phyloP scores from a whole-genome alignment of 2,329 filamentous ascomycete species.

The Alternaria novae-zelandiae region DNA sequence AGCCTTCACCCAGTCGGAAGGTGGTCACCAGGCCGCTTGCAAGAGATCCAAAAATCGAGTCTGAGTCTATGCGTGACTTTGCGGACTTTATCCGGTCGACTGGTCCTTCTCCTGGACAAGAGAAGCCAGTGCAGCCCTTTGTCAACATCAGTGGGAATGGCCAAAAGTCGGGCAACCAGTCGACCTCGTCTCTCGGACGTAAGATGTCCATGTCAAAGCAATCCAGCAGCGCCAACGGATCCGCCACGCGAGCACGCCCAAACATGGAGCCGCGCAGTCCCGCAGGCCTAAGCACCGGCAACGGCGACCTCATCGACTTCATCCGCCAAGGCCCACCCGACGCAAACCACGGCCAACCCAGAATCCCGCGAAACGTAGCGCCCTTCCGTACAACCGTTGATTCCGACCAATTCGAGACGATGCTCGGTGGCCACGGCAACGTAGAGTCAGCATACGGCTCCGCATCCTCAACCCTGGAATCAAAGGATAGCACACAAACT shows the following conservation, averaged over 20 bases:
- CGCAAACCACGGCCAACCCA: conserved; percentile 63
- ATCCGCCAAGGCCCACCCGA: conserved; percentile 84
- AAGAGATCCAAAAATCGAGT: conserved; percentile 74
- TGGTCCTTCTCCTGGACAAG: conserved; percentile 59
- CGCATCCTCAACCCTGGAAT: conserved; percentile 44
- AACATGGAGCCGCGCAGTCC: conserved; percentile 69
- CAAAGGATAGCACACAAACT: conserved; percentile 61
- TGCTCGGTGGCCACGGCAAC: conserved; percentile 43
- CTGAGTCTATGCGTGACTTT: conserved; percentile 80
- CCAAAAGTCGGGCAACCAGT: conserved; percentile 23
- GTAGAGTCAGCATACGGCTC: conserved; percentile 45
- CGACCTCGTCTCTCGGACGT: conserved; percentile 37
- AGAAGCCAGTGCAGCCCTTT: conserved; percentile 44
- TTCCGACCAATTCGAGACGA: conserved; percentile 71
- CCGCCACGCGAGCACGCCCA: conserved; percentile 33
- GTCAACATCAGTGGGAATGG: conserved; percentile 30
- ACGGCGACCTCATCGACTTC: conserved; percentile 90
- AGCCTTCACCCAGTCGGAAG: conserved; percentile 34
- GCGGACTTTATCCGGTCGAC: conserved; percentile 89
- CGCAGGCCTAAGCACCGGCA: conserved; percentile 69
- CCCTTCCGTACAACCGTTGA: conserved; percentile 87
- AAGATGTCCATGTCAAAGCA: conserved; percentile 35
- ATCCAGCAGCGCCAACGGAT: conserved; percentile 25
- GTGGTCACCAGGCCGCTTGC: conserved; percentile 53
- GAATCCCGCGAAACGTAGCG: conserved; percentile 82